Evolutionary conservation across 2,329 filamentous ascomycete species (phyloP), one percentile per base, ranked within the genome.

Genomic region (Plenodomus lindquistii): DNA sequence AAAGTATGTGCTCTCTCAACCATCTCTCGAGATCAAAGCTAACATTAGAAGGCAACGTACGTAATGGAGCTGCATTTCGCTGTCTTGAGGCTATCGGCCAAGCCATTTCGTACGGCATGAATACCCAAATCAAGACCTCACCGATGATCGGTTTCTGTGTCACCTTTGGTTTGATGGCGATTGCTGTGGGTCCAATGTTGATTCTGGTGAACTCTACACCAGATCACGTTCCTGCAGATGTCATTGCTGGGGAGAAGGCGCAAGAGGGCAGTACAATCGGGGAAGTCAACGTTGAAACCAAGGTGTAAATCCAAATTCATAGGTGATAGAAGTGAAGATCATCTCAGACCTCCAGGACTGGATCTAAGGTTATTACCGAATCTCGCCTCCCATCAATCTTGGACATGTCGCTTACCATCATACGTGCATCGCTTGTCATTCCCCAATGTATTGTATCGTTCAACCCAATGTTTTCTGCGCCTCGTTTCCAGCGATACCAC

Each of bases 141-240:
- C 62, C 59, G 18, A 45, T 66, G 5, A 57, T 67, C 18, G 63
- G 63, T 7, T 65, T 67, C 38, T 69, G 66, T 31, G 66, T 70
- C 3, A 68, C 64, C 3, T 70, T 69, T 40, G 66, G 55, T 1
- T 37, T 70, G 21, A 68, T 70, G 66, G 65, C 54, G 18, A 24
- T 64, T 19, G 63, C 66, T 6, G 51, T 67, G 15, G 54, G 41
- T n/a, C 67, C 67, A 9, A 70, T 70, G 67, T 41, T 70, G 19
- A 39, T 62, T 13, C 42, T 70, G 45, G 65, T 69, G 15, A 68
- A 69, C 35, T 44, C 53, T 21, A 69, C 67, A 7, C 66, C 65
- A 6, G 65, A 70, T 48, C 66, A 59, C 8, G 68, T 70, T 31
- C 63, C 63, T n/a, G 62, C 63, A 3, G 62, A 68, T 50, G 57